A percentile compares a stretch with the other conserved stretches of the same genome.
Conservation (phyloP, 306 rosid species). For the Astragalus glycyphyllos region DNA sequence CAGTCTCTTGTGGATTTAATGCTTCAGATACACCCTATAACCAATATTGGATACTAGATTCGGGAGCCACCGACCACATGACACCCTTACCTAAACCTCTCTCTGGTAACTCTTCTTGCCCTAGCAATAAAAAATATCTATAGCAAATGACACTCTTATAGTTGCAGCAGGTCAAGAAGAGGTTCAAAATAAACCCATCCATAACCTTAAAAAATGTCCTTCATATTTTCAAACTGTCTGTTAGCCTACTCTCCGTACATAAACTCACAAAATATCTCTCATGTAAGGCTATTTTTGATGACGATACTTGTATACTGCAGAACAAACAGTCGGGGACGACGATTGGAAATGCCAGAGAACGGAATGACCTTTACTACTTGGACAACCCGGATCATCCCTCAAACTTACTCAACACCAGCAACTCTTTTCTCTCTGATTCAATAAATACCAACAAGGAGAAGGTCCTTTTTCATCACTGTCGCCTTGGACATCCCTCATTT, state of each 20-base stretch:
- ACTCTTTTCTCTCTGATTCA: too few species aligned
- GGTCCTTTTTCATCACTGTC: too few species aligned
- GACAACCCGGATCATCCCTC: too few species aligned
- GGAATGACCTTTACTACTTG: too few species aligned
- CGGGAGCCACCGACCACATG: neutral
- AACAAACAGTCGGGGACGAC: neutral
- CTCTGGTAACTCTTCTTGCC: neutral
- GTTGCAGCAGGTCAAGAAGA: too few species aligned
- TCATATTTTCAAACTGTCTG: neutral
- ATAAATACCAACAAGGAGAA: too few species aligned
- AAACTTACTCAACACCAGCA: too few species aligned
- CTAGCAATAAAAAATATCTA: neutral
- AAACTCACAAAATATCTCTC: neutral
- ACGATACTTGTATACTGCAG: neutral
- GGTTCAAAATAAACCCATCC: neutral
- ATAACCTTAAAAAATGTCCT: neutral
- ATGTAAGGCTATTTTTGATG: neutral
- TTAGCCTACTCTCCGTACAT: neutral
- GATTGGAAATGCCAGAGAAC: neutral
- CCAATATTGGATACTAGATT: neutral
- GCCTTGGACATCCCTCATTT: too few species aligned
- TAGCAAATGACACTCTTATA: neutral
- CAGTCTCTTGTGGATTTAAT: neutral
- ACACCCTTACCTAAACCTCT: neutral
- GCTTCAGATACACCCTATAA: neutral